Conservation (phyloP, 129 eudicot genomes). For the Flaveria bidentis region DNA sequence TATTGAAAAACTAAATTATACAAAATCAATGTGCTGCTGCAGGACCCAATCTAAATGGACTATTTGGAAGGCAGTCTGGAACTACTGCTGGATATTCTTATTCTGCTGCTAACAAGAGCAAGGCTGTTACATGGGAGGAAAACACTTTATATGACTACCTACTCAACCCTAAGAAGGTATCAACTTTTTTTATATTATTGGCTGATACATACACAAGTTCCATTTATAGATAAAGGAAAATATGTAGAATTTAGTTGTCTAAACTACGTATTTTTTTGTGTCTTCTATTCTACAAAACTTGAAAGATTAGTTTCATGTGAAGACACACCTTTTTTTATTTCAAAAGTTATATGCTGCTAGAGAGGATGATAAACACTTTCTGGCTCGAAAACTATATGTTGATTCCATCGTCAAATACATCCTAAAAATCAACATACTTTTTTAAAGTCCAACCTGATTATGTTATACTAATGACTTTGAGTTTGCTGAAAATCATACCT, state of each 20-base stretch:
- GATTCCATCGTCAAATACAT: too few relatives aligned
- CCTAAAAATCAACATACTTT: background rate
- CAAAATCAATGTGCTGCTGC: conserved; percentile 8
- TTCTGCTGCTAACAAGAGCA: conserved; percentile 82
- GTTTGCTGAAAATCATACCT: background rate
- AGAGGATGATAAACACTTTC: background rate
- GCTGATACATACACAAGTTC: background rate
- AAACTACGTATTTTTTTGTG: background rate
- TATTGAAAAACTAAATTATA: too few relatives aligned
- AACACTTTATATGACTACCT: conserved; percentile 69
- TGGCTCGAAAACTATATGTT: background rate
- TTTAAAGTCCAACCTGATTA: too few relatives aligned
- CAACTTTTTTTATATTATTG: background rate
- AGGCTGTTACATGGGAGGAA: conserved; percentile 83
- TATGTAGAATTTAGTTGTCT: too few relatives aligned
- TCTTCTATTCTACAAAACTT: background rate
- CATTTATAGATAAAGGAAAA: background rate
- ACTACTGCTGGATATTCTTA: conserved; percentile 78
- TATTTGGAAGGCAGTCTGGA: conserved; percentile 81
- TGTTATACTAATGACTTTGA: too few relatives aligned
- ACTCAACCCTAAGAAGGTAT: conserved; percentile 86
- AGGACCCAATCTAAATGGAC: conserved; percentile 86
- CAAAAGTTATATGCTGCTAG: background rate
- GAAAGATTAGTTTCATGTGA: background rate
- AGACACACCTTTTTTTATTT: background rate